phyloP scores from a whole-genome alignment of 345 rosid genomes.

The Barbarea vulgaris region DNA sequence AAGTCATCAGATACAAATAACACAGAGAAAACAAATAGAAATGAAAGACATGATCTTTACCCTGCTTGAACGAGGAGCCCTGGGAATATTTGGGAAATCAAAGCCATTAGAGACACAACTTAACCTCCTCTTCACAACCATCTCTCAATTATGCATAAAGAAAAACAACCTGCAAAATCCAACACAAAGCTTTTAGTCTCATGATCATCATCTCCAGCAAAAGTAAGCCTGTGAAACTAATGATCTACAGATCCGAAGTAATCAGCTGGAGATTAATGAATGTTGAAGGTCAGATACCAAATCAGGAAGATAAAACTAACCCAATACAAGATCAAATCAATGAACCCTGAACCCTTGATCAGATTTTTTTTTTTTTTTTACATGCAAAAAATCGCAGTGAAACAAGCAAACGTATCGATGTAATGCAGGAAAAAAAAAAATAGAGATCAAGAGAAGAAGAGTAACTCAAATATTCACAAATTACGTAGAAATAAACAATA shows the following conservation, averaged over 20 bases:
- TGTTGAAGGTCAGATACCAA: background rate
- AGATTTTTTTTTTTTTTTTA: background rate
- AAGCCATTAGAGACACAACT: conserved; percentile 58
- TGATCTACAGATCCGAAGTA: conserved; percentile 12
- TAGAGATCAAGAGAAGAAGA: conserved; percentile 5
- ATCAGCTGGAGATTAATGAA: background rate
- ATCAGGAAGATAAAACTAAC: background rate
- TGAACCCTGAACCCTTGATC: conserved; percentile 34
- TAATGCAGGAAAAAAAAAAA: background rate
- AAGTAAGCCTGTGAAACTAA: conserved; percentile 7
- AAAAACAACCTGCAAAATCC: conserved; percentile 41
- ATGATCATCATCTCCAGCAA: conserved; percentile 46
- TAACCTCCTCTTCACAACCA: conserved; percentile 81
- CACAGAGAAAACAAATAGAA: conserved; percentile 1
- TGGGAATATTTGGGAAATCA: conserved; percentile 63
- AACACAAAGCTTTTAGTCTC: conserved; percentile 22
- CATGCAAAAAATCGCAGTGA: conserved; percentile 4
- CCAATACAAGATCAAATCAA: conserved; percentile 26
- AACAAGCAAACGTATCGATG: background rate
- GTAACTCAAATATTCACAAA: conserved; percentile 8
- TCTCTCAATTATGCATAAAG: conserved; percentile 52
- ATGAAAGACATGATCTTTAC: conserved; percentile 44
- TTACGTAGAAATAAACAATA: conserved; percentile 17
- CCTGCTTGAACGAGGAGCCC: conserved; percentile 85
- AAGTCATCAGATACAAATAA: conserved; percentile 27